Evolutionary conservation across 305 asterid genomes (phyloP).

Genomic region (Solanum hybrid): DNA sequence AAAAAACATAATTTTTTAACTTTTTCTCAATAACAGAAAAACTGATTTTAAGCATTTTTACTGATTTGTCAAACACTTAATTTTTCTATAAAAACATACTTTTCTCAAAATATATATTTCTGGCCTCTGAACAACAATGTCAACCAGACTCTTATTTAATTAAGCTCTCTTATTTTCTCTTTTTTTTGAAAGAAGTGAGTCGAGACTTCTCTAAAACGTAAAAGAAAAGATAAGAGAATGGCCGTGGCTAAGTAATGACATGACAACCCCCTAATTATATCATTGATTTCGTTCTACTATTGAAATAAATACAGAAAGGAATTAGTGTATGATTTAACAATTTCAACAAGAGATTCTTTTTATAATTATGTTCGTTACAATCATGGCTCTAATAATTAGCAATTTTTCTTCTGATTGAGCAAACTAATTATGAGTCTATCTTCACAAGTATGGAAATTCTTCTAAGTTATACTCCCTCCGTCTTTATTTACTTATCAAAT

Average conservation of each 20-base stretch:
- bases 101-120: no score
- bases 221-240: neutral
- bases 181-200: neutral
- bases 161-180: neutral
- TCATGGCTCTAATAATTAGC: neutral
- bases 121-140: no score
- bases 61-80: no score
- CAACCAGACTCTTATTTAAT: no score
- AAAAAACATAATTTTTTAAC: no score
- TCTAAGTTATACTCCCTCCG: no score
- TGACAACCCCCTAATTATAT: neutral
- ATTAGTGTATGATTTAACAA: neutral
- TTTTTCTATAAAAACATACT: no score
- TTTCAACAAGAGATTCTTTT: neutral
- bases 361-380: neutral
- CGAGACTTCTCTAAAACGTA: neutral
- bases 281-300: neutral
- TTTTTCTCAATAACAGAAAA: no score
- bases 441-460: neutral
- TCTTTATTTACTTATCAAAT: no score
- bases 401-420: neutral
- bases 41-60: no score
- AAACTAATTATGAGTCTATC: neutral
- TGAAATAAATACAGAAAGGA: neutral
- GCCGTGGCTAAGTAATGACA: neutral